These are phyloP conservation scores for Nakazawaea peltata DNA, from an alignment of 805 yeast species.

Conservation along the genomic window DNA sequence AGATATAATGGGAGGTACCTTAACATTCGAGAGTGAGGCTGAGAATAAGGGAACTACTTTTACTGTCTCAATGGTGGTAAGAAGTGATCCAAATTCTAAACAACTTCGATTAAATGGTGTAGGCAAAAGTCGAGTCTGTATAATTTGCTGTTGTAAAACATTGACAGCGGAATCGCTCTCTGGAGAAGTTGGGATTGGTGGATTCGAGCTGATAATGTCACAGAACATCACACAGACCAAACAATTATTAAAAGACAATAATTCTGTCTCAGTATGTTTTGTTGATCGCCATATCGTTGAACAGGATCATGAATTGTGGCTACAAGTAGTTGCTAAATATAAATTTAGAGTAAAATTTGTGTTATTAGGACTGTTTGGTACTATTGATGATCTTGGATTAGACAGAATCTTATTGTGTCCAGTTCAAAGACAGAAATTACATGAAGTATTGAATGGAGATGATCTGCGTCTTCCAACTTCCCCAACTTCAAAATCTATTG, in stretches of 20 bases:
- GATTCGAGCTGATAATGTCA: conserved; percentile 22
- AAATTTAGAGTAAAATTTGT: conserved; percentile 3
- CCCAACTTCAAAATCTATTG: conserved; percentile 14
- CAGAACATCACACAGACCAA: conserved; percentile 13
- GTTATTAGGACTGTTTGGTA: conserved; percentile 13
- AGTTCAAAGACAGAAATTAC: conserved; percentile 12
- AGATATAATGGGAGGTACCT: conserved; percentile 39
- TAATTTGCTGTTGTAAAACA: conserved; percentile 25
- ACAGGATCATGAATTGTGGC: background rate
- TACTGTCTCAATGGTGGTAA: conserved; percentile 27
- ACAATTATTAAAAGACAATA: background rate
- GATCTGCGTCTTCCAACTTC: too few species aligned
- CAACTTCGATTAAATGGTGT: too few species aligned
- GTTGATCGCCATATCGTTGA: conserved; percentile 1
- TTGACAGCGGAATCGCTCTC: conserved; percentile 24
- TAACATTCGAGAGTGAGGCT: conserved; percentile 31
- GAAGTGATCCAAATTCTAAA: conserved; percentile 21
- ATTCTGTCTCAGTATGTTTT: conserved; percentile 3
- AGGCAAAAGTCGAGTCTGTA: too few species aligned
- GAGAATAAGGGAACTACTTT: conserved; percentile 42
- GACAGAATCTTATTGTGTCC: conserved; percentile 14
- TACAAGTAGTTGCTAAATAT: background rate
- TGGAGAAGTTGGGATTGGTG: conserved; percentile 26
- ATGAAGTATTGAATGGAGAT: conserved; percentile 5
- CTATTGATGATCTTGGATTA: conserved; percentile 3